These are phyloP conservation scores for Populus euphratica DNA, from an alignment of 345 rosid species.

Conservation along the genomic window DNA sequence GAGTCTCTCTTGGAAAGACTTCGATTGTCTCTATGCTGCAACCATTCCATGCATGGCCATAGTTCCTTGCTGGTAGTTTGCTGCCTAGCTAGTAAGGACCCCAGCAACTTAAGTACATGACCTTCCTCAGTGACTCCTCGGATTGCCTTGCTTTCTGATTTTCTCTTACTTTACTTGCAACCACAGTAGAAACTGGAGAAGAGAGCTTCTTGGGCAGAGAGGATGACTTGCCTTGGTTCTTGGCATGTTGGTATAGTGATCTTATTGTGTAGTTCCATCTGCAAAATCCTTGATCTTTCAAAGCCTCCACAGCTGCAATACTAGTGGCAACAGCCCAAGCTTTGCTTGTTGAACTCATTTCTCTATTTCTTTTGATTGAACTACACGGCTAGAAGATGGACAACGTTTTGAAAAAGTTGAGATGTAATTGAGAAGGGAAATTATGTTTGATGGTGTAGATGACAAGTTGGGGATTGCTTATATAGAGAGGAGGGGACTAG, in stretches of 20 bases:
- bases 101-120: constrained; percentile 27
- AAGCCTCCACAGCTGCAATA: constrained; percentile 54
- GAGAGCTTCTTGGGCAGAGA: constrained; percentile 17
- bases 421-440: neutral
- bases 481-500: neutral
- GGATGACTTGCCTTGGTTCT: constrained; percentile 20
- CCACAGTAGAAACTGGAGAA: constrained; percentile 28
- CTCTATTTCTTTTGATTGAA: too few species aligned
- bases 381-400: too few species aligned
- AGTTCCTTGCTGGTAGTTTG: neutral
- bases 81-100: constrained; percentile 7
- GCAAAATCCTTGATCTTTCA: constrained; percentile 59
- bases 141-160: constrained; percentile 16
- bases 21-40: too few species aligned
- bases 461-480: neutral
- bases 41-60: neutral
- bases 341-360: constrained; percentile 36
- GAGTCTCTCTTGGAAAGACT: too few species aligned
- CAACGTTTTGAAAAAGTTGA: neutral
- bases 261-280: constrained; percentile 50
- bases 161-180: constrained; percentile 2
- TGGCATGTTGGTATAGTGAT: constrained; percentile 42
- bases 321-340: constrained; percentile 50
- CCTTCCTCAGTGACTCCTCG: constrained; percentile 26
- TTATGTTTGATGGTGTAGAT: neutral